Base-by-base conservation (phyloP, 2,329 filamentous ascomycete genomes). In the Colletotrichum tamarilloi region DNA sequence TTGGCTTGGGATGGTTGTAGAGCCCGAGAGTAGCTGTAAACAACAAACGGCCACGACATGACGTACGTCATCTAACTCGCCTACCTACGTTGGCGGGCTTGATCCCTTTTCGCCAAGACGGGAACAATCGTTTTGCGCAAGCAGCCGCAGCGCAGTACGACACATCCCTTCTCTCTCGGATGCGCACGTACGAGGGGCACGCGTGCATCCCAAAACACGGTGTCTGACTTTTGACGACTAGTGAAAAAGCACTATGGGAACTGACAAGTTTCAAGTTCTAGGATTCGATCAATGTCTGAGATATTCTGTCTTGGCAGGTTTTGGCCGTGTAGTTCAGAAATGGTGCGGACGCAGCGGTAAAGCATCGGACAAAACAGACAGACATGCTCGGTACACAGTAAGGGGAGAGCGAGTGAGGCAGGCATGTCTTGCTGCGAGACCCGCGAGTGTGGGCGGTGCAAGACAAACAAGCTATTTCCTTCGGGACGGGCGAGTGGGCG, bases 21-120 rank as follows among this genome's bases (percentile, higher is more conserved):
- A 30, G 28, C 28, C 28, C 28, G 28, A 38, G 35, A 14, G 38
- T 46, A 46, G 38, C 38, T 30, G 26, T 16, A 52, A 9, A 38
- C 19, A 28, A 28, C 53, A 14, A 26, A 26, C 30, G 28, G n/a
- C 53, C 46, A 56, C 60, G 26, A 57, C 67, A 57, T 52, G 60
- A 55, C 19, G 71, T 66, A 35, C 60, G 71, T 66, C 67, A 66
- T 42, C 60, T 49, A 62, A 49, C 46, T 63, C 46, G 56, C n/a
- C 30, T 32, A 32, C 30, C 30, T 35, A 42, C 49, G 16, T n/a
- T 62, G 67, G 57, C 49, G 60, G 62, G 67, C 49, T 52, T 57
- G 60, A 19, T 71, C 67, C 62, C 49, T 71, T 65, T 73, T 71
- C 22, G 71, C 71, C 67, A 71, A 71, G 71, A 58, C 71, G 42